These are phyloP conservation scores for Aspergillus brasiliensis DNA, from an alignment of 2,329 filamentous ascomycete species.

Conservation along the genomic window DNA sequence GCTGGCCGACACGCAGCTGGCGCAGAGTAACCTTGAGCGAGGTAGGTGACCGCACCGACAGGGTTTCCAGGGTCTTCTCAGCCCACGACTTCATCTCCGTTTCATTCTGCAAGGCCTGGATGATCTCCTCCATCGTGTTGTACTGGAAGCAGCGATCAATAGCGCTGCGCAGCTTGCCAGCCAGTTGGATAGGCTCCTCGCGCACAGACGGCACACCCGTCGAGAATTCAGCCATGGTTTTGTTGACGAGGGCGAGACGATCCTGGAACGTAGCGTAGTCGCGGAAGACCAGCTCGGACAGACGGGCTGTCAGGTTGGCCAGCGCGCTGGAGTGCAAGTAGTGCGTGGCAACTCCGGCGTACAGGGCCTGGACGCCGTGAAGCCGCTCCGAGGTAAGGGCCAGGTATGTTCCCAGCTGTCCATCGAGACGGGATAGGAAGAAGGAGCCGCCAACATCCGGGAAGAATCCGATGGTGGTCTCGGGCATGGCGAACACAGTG, in stretches of 20 bases:
- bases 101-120: constrained; percentile 64
- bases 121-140: constrained; percentile 68
- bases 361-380: constrained; percentile 81
- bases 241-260: constrained; percentile 73
- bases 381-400: constrained; percentile 86
- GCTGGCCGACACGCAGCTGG: constrained; percentile 74
- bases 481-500: constrained; percentile 96
- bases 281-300: constrained; percentile 85
- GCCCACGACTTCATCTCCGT: constrained; percentile 71
- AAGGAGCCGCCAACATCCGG: constrained; percentile 96
- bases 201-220: constrained; percentile 70
- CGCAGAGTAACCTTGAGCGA: constrained; percentile 80
- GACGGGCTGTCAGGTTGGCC: constrained; percentile 75
- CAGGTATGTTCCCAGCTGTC: constrained; percentile 84
- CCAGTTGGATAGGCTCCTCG: constrained; percentile 67
- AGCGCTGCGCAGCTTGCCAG: constrained; percentile 70
- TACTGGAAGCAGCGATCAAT: constrained; percentile 83
- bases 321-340: constrained; percentile 91
- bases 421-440: constrained; percentile 89
- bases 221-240: constrained; percentile 87
- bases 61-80: constrained; percentile 70
- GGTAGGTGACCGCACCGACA: constrained; percentile 80
- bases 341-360: constrained; percentile 90
- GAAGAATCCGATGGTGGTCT: constrained; percentile 98
- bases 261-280: constrained; percentile 68